Conservation (phyloP, 805 yeast genomes). For the Candida silvicultrix region DNA sequence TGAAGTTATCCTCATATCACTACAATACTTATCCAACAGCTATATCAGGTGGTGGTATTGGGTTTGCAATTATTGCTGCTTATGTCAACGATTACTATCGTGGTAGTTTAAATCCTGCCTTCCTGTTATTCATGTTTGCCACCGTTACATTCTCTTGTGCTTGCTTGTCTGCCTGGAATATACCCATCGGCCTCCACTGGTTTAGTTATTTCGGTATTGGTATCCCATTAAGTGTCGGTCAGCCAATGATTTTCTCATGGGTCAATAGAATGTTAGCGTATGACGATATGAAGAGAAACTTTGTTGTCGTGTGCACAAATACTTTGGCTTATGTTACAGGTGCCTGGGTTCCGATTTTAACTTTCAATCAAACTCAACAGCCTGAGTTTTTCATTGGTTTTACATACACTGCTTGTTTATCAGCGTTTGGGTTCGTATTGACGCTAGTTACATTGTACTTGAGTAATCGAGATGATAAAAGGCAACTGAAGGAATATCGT, state of each 20-base stretch:
- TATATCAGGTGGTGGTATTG: constrained; percentile 29
- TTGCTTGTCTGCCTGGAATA: constrained; percentile 37
- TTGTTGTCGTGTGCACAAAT: constrained; percentile 30
- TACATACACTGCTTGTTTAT: constrained; percentile 28
- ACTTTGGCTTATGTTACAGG: constrained; percentile 31
- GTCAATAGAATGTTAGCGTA: constrained; percentile 35
- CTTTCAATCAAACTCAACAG: constrained; percentile 27
- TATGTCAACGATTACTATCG: constrained; percentile 29
- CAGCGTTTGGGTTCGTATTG: constrained; percentile 25
- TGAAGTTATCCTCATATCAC: constrained; percentile 22
- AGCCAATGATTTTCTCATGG: constrained; percentile 48
- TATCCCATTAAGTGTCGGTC: constrained; percentile 42
- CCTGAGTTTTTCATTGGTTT: constrained; percentile 30
- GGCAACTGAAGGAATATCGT: not conserved
- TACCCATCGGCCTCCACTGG: constrained; percentile 41
- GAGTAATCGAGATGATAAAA: constrained; percentile 15
- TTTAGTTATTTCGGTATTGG: constrained; percentile 40
- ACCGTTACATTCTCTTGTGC: constrained; percentile 35
- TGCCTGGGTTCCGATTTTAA: constrained; percentile 32
- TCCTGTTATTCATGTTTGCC: constrained; percentile 31
- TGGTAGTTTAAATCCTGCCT: constrained; percentile 29
- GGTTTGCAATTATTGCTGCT: constrained; percentile 25
- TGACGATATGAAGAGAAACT: constrained; percentile 21
- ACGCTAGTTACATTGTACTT: constrained; percentile 20
- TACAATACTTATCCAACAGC: constrained; percentile 35